These are phyloP conservation scores for Tetracladium marchalianum DNA, from an alignment of 495 filamentous ascomycete genomes.

Conservation along the genomic window DNA sequence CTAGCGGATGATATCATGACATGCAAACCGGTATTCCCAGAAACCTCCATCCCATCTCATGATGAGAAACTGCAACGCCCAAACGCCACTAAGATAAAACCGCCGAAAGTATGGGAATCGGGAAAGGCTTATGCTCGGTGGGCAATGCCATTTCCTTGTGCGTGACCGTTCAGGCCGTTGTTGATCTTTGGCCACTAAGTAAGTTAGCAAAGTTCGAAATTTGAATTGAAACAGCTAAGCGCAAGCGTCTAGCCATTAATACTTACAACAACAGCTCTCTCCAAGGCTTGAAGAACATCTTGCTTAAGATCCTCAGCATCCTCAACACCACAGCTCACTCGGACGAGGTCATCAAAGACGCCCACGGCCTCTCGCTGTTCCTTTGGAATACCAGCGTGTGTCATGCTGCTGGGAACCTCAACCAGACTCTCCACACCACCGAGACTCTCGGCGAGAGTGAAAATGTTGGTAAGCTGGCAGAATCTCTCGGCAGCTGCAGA, in stretches of 20 bases:
- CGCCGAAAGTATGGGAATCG: too few relatives aligned
- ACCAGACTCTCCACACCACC: constrained; percentile 89
- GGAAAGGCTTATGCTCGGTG: too few relatives aligned
- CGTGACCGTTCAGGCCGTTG: constrained; percentile 11
- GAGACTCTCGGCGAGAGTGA: constrained; percentile 86
- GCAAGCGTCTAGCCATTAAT: not conserved
- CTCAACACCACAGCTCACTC: constrained; percentile 89
- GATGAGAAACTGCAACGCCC: not conserved
- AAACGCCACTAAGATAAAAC: not conserved
- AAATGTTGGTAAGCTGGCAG: constrained; percentile 81
- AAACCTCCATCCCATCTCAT: too few relatives aligned
- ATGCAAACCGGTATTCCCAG: too few relatives aligned
- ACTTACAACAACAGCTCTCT: constrained; percentile 48
- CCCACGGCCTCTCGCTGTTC: constrained; percentile 84
- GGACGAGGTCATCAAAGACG: constrained; percentile 94
- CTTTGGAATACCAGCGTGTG: constrained; percentile 86
- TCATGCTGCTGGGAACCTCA: constrained; percentile 91
- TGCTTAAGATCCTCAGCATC: constrained; percentile 73
- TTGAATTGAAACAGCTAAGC: too few relatives aligned
- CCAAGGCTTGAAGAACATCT: constrained; percentile 80
- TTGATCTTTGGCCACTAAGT: constrained; percentile 16
- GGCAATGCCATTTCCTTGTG: too few relatives aligned
- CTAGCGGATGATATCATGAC: too few relatives aligned
- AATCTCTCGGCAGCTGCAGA: constrained; percentile 78
- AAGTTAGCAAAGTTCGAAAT: too few relatives aligned